Percentiles rank a stretch among this genome's conserved stretches.
These are phyloP conservation scores for Amanita subjunquillea DNA, from an alignment of 768 basidiomycete genomes.

Conservation along the genomic window DNA sequence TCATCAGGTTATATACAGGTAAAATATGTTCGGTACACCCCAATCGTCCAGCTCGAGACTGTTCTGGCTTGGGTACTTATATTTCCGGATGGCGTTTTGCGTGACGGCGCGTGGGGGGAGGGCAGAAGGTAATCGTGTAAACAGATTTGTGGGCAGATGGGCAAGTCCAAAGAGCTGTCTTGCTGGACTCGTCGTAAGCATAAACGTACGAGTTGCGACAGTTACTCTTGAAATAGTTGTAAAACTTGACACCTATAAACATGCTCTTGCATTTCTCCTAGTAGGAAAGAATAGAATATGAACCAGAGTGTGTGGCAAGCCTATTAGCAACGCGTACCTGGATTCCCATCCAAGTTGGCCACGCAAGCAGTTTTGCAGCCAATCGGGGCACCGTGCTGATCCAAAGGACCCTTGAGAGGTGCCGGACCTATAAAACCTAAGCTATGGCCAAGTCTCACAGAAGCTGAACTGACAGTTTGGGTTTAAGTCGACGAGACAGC, in stretches of 20 bases:
- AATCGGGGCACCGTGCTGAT: constrained; percentile 41
- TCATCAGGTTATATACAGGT: too few relatives aligned
- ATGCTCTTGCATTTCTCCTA: constrained; percentile 6
- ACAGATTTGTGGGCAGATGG: constrained; percentile 25
- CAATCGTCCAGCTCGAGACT: too few relatives aligned
- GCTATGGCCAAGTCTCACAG: background rate
- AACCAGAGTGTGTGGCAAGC: background rate
- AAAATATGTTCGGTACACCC: too few relatives aligned
- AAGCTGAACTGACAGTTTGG: constrained; percentile 35
- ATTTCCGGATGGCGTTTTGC: too few relatives aligned
- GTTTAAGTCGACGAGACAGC: constrained; percentile 21
- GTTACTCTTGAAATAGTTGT: constrained; percentile 30
- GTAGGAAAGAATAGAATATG: constrained; percentile 14
- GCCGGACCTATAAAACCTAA: constrained; percentile 28
- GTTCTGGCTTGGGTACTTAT: too few relatives aligned
- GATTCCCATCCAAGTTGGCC: constrained; percentile 32
- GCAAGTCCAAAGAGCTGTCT: constrained; percentile 45
- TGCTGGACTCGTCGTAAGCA: constrained; percentile 42
- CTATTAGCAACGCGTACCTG: constrained; percentile 12
- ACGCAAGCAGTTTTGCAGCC: constrained; percentile 55
- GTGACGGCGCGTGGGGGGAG: constrained; percentile 7
- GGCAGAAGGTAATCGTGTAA: constrained; percentile 43
- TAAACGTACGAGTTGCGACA: constrained; percentile 42
- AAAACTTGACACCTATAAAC: constrained; percentile 12
- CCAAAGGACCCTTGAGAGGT: constrained; percentile 40